Evolutionary conservation across 495 filamentous ascomycete genomes (phyloP).

Genomic region (Neurospora pannonica): DNA sequence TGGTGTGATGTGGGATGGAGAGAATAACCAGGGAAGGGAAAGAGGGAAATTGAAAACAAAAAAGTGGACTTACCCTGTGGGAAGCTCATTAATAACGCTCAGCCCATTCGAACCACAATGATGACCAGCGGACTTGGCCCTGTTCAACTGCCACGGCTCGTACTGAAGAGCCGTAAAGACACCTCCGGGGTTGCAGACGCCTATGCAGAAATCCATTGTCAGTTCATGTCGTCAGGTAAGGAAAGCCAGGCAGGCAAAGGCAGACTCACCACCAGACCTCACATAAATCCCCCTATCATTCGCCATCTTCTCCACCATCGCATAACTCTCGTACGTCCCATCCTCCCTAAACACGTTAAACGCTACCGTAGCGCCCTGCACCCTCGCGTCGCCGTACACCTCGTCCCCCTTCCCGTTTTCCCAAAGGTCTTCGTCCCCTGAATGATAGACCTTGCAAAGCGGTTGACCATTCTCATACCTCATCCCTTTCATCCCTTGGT

Average conservation of each 20-base stretch:
- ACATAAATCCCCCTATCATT: conserved; percentile 55
- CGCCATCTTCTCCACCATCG: conserved; percentile 53
- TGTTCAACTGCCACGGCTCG: conserved; percentile 51
- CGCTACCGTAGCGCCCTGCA: conserved; percentile 62
- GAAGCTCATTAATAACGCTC: conserved; percentile 22
- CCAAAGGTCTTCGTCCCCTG: conserved; percentile 21
- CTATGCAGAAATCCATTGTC: conserved; percentile 6
- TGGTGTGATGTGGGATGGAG: background rate
- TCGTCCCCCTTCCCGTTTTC: background rate
- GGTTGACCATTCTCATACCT: conserved; percentile 49
- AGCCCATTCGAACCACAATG: conserved; percentile 38
- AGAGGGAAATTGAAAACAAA: too few species aligned
- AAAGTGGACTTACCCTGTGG: conserved; percentile 20
- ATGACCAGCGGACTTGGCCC: conserved; percentile 53
- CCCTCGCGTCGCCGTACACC: conserved; percentile 44
- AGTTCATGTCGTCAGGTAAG: background rate
- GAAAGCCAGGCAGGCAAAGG: too few species aligned
- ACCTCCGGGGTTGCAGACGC: conserved; percentile 37
- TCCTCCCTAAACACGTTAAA: conserved; percentile 53
- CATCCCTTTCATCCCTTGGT: conserved; percentile 40
- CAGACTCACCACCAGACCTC: conserved; percentile 56
- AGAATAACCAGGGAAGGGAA: too few species aligned
- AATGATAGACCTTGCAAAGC: conserved; percentile 54
- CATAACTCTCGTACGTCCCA: conserved; percentile 48
- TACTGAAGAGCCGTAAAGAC: conserved; percentile 36